These are phyloP conservation scores for Gyrodon lividus DNA, from an alignment of 768 basidiomycete genomes.

Conservation along the genomic window DNA sequence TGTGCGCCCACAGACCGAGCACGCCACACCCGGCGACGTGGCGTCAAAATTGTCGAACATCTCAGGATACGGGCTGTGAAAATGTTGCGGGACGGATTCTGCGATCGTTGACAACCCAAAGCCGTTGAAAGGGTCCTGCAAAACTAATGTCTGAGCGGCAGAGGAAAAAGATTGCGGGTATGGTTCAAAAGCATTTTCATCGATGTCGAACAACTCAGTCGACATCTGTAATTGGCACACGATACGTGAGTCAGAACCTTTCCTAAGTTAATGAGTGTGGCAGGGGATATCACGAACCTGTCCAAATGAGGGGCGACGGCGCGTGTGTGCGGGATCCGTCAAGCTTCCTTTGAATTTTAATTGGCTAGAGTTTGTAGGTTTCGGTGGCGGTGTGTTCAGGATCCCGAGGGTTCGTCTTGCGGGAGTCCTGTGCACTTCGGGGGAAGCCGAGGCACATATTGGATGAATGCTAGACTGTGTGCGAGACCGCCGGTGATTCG, in stretches of 20 bases:
- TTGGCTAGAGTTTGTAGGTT: slow-evolving; percentile 50
- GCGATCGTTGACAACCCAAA: slow-evolving; percentile 33
- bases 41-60: slow-evolving; percentile 19
- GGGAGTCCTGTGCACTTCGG: slow-evolving; percentile 30
- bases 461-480: slow-evolving; percentile 55
- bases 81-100: slow-evolving; percentile 27
- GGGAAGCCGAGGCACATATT: slow-evolving; percentile 26
- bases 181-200: slow-evolving; percentile 64
- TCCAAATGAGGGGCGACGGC: slow-evolving; percentile 40
- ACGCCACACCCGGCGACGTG: slow-evolving; percentile 33
- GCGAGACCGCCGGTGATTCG: slow-evolving; percentile 53
- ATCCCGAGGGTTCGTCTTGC: slow-evolving; percentile 36
- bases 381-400: slow-evolving; percentile 64
- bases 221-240: slow-evolving; percentile 35
- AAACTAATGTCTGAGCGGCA: slow-evolving; percentile 31
- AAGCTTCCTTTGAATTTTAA: slow-evolving; percentile 67
- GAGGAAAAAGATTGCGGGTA: slow-evolving; percentile 41
- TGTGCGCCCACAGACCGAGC: slow-evolving; percentile 62
- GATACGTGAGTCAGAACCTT: slow-evolving; percentile 13
- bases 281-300: slow-evolving; percentile 35
- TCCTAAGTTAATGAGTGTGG: slow-evolving; percentile 10
- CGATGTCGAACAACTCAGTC: slow-evolving; percentile 69
- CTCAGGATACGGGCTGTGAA: slow-evolving; percentile 19
- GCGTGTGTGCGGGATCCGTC: slow-evolving; percentile 64
- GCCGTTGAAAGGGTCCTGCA: slow-evolving; percentile 46